These are phyloP conservation scores for Globisporangium polare DNA, from an alignment of 352 stramenopile species.

Conservation along the genomic window DNA sequence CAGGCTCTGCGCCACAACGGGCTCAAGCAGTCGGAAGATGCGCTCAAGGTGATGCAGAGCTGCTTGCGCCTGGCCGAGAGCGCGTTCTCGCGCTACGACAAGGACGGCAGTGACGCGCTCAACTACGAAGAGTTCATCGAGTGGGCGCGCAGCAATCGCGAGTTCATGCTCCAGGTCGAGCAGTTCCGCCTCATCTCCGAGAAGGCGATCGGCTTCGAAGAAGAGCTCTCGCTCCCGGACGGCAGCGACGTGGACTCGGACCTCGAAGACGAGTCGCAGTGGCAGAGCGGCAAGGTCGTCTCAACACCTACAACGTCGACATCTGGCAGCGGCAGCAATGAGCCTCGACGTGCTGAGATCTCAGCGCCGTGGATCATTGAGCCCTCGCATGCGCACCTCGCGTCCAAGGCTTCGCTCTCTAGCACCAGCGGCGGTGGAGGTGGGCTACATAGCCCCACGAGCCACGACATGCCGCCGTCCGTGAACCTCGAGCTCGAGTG, in stretches of 20 bases:
- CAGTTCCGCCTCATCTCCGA: constrained; percentile 69
- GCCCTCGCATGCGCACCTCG: constrained; percentile 15
- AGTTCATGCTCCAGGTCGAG: constrained; percentile 85
- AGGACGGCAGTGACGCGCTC: constrained; percentile 36
- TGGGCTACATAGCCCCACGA: neutral
- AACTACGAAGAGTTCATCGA: constrained; percentile 79
- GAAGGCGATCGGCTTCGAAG: constrained; percentile 60
- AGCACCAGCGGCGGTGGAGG: neutral
- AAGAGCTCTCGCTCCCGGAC: constrained; percentile 56
- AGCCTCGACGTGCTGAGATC: constrained; percentile 17
- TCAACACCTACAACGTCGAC: neutral
- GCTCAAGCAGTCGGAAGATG: neutral
- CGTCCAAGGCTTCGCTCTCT: constrained; percentile 1
- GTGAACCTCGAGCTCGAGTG: constrained; percentile 70
- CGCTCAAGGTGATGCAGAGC: constrained; percentile 33
- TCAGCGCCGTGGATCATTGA: constrained; percentile 49
- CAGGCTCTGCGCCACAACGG: neutral
- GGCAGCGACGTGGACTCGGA: constrained; percentile 77
- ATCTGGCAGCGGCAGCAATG: neutral
- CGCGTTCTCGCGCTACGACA: constrained; percentile 54
- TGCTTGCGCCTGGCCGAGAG: constrained; percentile 50
- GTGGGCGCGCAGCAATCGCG: constrained; percentile 78
- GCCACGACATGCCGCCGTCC: constrained; percentile 38
- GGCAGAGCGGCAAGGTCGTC: constrained; percentile 5
- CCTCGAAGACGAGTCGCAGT: constrained; percentile 42